Evolutionary conservation across 805 yeast species (phyloP), one percentile per base, ranked within the genome.

Genomic region (Komagataella pastoris): DNA sequence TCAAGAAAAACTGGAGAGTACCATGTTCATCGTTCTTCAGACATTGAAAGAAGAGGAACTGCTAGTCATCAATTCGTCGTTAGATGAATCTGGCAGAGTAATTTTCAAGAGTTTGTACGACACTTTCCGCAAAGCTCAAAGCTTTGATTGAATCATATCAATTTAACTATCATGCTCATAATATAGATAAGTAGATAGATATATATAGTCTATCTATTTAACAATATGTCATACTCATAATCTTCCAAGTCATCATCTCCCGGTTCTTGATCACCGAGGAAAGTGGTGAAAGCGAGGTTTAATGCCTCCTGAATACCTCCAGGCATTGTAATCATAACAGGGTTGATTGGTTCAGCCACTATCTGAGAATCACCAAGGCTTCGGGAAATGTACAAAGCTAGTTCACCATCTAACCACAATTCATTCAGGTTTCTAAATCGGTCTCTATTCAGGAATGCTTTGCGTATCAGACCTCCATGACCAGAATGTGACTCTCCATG

Each of bases 401-500:
- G 68, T 14, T 77, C 81, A 57, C 81, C 83, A 55, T 72, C 76
- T 43, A 84, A 63, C 85, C 87, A 86, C 47, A 76, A 61, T 49
- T 73, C 73, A 57, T 76, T 82, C 55, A 85, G 65, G 54, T 78
- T 72, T 43, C 71, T 67, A 63, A 78, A 83, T 51, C 95, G 72
- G 21, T 67, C 69, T 17, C 66, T 55, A 58, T 75, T 76, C 53
- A 85, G 68, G 0, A 68, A 69, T 0, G 87, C 87, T 36, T 72
- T 58, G 51, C 74, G 77, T 48, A 81, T 85, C 17, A 79, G 76
- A 12, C 75, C 73, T 54, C 72, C 68, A 2, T 80, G 71, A 17
- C 75, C 75, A 7, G 71, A 69, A 36, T 85, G 85, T 3, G 83
- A 75, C 62, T 86, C 93, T 19, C 95, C 95, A 63, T 85, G 89